These are phyloP conservation scores for Monilinia fructigena DNA, from an alignment of 2,329 filamentous ascomycete species.

Conservation along the genomic window DNA sequence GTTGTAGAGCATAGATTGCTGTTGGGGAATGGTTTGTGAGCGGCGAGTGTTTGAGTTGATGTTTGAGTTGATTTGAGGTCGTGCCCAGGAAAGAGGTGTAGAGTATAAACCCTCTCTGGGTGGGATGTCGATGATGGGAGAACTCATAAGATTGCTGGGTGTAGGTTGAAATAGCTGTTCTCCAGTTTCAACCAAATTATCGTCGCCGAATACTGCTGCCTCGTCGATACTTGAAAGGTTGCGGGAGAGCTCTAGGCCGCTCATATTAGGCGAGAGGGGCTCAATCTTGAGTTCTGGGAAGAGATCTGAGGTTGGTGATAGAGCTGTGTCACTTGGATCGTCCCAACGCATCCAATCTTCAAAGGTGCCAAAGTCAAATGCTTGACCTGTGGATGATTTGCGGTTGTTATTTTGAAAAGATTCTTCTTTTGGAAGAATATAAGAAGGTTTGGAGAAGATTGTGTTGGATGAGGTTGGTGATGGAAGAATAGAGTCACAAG, in stretches of 20 bases:
- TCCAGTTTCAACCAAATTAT: slow-evolving; percentile 28
- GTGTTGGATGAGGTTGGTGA: slow-evolving; percentile 34
- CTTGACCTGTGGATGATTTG: slow-evolving; percentile 30
- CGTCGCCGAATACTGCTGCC: slow-evolving; percentile 34
- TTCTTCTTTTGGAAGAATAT: slow-evolving; percentile 30
- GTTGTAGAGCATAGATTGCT: slow-evolving; percentile 19
- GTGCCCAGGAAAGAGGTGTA: slow-evolving; percentile 36
- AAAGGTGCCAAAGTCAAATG: slow-evolving; percentile 35
- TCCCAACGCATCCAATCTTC: slow-evolving; percentile 41
- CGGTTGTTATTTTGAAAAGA: slow-evolving; percentile 20
- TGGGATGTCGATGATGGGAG: slow-evolving; percentile 22
- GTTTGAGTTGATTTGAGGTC: slow-evolving; percentile 25
- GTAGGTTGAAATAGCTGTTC: slow-evolving; percentile 36
- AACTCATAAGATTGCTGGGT: slow-evolving; percentile 17
- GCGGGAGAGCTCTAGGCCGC: slow-evolving; percentile 31
- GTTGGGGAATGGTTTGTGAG: slow-evolving; percentile 15
- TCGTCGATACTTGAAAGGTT: slow-evolving; percentile 29
- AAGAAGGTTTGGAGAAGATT: slow-evolving; percentile 27
- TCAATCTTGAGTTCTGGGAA: slow-evolving; percentile 37
- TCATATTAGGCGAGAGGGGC: slow-evolving; percentile 34
- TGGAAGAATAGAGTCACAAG: slow-evolving; percentile 35
- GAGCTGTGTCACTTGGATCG: slow-evolving; percentile 34
- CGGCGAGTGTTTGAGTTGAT: slow-evolving; percentile 10
- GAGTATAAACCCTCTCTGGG: slow-evolving; percentile 33
- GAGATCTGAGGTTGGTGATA: slow-evolving; percentile 35